Conservation (phyloP, 1,284 basidiomycete species). For the Boletus mariae region DNA sequence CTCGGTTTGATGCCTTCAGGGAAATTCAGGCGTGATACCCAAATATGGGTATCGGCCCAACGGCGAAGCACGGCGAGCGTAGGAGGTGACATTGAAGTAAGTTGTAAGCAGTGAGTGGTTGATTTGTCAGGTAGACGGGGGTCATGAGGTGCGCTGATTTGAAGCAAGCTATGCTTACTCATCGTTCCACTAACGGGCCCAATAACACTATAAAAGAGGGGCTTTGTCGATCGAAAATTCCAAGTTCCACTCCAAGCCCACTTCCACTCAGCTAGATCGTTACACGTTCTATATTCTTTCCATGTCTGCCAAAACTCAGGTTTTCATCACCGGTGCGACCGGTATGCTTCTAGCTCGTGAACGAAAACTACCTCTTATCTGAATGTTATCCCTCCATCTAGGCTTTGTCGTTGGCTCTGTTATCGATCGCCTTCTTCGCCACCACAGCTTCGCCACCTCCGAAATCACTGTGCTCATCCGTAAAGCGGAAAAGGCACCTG, state of each 20-base stretch:
- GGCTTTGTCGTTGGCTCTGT: slow-evolving; percentile 49
- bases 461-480: slow-evolving; percentile 42
- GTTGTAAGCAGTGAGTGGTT: too few species aligned
- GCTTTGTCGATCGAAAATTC: background rate
- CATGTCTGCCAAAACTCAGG: slow-evolving; percentile 23
- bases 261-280: background rate
- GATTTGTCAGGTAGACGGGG: too few species aligned
- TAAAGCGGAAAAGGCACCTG: slow-evolving; percentile 31
- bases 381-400: slow-evolving; percentile 8
- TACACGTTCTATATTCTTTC: background rate
- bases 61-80: background rate
- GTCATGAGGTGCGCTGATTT: background rate
- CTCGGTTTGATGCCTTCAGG: too few species aligned
- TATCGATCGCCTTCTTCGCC: slow-evolving; percentile 36
- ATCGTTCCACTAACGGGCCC: background rate
- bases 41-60: background rate
- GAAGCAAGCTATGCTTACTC: slow-evolving; percentile 5
- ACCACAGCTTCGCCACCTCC: slow-evolving; percentile 31
- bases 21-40: too few species aligned
- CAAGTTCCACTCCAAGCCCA: background rate
- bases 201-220: slow-evolving; percentile 7
- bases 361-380: background rate
- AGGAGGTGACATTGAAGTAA: background rate
- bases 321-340: slow-evolving; percentile 29
- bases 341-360: slow-evolving; percentile 5